Conservation (phyloP, 1,284 basidiomycete species). For the Cystobasidiaceae sp. region DNA sequence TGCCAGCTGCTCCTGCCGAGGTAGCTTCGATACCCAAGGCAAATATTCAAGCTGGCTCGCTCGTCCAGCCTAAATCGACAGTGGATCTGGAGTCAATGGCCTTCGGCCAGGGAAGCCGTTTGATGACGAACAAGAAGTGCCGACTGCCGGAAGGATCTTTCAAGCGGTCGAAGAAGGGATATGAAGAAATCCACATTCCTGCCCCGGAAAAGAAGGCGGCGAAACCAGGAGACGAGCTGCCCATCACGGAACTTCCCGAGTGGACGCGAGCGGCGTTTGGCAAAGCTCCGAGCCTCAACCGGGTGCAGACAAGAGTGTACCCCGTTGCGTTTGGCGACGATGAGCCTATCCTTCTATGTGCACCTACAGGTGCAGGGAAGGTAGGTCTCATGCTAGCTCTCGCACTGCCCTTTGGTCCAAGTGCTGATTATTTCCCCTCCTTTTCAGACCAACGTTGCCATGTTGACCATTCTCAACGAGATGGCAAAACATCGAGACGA, state of each 20-base stretch:
- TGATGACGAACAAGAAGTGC: slow-evolving; percentile 98
- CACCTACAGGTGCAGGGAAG: slow-evolving; percentile 98
- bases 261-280: slow-evolving; percentile 85
- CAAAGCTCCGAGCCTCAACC: slow-evolving; percentile 71
- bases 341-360: slow-evolving; percentile 92
- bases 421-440: background rate
- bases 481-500: slow-evolving; percentile 78
- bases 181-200: slow-evolving; percentile 97
- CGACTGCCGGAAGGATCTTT: slow-evolving; percentile 96
- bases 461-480: slow-evolving; percentile 86
- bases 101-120: slow-evolving; percentile 89
- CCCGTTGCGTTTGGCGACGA: slow-evolving; percentile 86
- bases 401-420: too few species aligned
- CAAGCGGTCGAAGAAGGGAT: slow-evolving; percentile 93
- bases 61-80: slow-evolving; percentile 77
- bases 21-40: slow-evolving; percentile 49
- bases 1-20: slow-evolving; percentile 47
- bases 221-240: slow-evolving; percentile 63
- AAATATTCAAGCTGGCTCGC: slow-evolving; percentile 57
- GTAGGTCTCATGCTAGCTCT: slow-evolving; percentile 50
- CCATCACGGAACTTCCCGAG: slow-evolving; percentile 66
- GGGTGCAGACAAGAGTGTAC: slow-evolving; percentile 88
- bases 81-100: slow-evolving; percentile 93
- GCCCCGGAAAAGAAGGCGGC: slow-evolving; percentile 76
- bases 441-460: slow-evolving; percentile 88